phyloP scores from a whole-genome alignment of 129 eudicot species.

The Apium graveolens region DNA sequence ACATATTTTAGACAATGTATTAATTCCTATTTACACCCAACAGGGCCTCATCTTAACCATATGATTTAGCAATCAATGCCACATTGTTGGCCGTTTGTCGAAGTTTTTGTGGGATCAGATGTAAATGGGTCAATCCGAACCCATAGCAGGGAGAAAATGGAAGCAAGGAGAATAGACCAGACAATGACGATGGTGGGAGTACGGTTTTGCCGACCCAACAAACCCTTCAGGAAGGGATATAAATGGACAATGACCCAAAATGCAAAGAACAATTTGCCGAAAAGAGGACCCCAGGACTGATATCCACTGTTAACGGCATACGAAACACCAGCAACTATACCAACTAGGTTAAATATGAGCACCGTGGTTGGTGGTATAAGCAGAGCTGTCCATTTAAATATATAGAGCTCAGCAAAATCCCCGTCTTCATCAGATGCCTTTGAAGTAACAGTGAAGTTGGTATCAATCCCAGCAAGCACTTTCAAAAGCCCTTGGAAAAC shows the following conservation, averaged over 20 bases:
- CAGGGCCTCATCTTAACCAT: not conserved
- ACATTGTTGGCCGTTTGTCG: slow-evolving; percentile 53
- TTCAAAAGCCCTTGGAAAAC: slow-evolving; percentile 80
- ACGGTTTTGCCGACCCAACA: slow-evolving; percentile 72
- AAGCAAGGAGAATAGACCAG: slow-evolving; percentile 73
- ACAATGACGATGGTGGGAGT: slow-evolving; percentile 74
- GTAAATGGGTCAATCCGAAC: slow-evolving; percentile 73
- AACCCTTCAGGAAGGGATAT: slow-evolving; percentile 77
- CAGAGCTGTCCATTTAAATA: slow-evolving; percentile 82
- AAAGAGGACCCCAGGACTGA: slow-evolving; percentile 81
- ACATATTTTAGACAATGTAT: not conserved
- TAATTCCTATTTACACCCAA: slow-evolving; percentile 21
- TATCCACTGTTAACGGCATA: slow-evolving; percentile 74
- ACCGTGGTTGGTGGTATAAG: slow-evolving; percentile 86
- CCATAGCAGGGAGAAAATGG: slow-evolving; percentile 77
- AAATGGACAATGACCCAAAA: slow-evolving; percentile 73
- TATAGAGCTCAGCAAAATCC: slow-evolving; percentile 65
- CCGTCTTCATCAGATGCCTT: slow-evolving; percentile 80
- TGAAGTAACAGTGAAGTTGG: slow-evolving; percentile 83
- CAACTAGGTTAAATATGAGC: slow-evolving; percentile 60
- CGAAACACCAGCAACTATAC: slow-evolving; percentile 67
- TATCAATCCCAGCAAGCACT: slow-evolving; percentile 81
- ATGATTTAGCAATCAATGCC: slow-evolving; percentile 49
- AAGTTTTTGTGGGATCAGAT: slow-evolving; percentile 14
- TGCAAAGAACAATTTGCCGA: slow-evolving; percentile 66